Evolutionary conservation across 2,329 filamentous ascomycete genomes (phyloP).

Genomic region (Claviceps sp.): DNA sequence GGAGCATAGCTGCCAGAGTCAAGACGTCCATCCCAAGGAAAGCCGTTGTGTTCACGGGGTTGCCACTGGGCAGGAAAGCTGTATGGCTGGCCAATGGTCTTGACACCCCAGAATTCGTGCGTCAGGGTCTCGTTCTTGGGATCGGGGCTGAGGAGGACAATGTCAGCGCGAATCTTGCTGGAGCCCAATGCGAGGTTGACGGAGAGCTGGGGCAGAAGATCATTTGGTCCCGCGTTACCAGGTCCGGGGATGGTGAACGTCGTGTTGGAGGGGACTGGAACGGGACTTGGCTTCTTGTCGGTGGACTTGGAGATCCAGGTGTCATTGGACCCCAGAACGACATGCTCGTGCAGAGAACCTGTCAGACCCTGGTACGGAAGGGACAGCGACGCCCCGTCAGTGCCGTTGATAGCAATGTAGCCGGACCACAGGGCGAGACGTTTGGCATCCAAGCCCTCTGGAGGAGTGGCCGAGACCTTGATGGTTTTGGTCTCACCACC

Average conservation of each 20-base stretch:
- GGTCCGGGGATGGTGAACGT: slow-evolving; percentile 29
- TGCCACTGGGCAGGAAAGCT: slow-evolving; percentile 26
- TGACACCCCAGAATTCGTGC: slow-evolving; percentile 23
- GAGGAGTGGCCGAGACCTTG: slow-evolving; percentile 4
- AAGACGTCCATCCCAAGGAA: slow-evolving; percentile 33
- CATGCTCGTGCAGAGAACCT: slow-evolving; percentile 20
- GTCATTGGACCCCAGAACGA: slow-evolving; percentile 12
- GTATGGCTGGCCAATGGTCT: slow-evolving; percentile 28
- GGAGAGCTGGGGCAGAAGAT: slow-evolving; percentile 25
- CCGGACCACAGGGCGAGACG: slow-evolving; percentile 8
- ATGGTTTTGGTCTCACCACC: slow-evolving; percentile 4
- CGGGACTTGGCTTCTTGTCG: slow-evolving; percentile 13
- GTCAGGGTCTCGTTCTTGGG: slow-evolving; percentile 12
- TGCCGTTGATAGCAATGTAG: slow-evolving; percentile 17
- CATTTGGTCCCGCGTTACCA: slow-evolving; percentile 19
- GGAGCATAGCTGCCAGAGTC: slow-evolving; percentile 33
- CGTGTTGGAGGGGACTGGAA: slow-evolving; percentile 18
- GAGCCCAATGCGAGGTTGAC: slow-evolving; percentile 32
- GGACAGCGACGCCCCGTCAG: slow-evolving; percentile 22
- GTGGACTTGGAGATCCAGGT: slow-evolving; percentile 20
- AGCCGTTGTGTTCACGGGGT: slow-evolving; percentile 10
- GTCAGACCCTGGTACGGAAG: slow-evolving; percentile 28
- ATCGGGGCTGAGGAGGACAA: slow-evolving; percentile 22
- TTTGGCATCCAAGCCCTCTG: slow-evolving; percentile 2
- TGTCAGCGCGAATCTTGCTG: slow-evolving; percentile 27